phyloP scores from a whole-genome alignment of 306 rosid genomes.

The Medicago ruthenica region DNA sequence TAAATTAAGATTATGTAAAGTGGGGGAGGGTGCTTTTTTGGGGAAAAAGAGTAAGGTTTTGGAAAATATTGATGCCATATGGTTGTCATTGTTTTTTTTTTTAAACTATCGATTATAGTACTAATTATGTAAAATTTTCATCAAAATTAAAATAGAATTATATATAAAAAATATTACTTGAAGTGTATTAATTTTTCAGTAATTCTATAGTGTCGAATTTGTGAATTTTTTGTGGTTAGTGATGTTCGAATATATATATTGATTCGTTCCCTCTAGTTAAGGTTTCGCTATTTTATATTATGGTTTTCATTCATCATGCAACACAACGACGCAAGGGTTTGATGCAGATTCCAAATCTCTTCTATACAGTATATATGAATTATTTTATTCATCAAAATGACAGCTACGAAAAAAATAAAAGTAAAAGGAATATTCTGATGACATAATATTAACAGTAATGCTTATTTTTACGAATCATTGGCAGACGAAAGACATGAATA shows the following conservation, averaged over 20 bases:
- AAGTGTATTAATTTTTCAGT: conserved; percentile 30
- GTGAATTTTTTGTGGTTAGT: conserved; percentile 11
- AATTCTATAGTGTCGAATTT: conserved; percentile 32
- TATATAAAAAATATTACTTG: conserved; percentile 43
- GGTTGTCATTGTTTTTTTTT: conserved; percentile 10
- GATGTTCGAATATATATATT: conserved; percentile 4
- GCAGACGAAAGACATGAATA: too few species aligned
- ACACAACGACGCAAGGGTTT: not conserved
- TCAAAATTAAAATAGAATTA: not conserved
- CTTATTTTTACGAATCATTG: too few species aligned
- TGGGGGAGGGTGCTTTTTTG: conserved; percentile 44
- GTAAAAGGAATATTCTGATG: not conserved
- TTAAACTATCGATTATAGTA: conserved; percentile 37
- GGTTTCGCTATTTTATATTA: not conserved
- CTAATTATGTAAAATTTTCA: not conserved
- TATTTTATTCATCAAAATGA: not conserved
- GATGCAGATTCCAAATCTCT: not conserved
- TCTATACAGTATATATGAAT: not conserved
- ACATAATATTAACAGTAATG: too few species aligned
- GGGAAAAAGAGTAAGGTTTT: conserved; percentile 48
- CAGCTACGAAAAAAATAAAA: not conserved
- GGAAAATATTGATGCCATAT: conserved; percentile 41
- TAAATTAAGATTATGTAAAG: conserved; percentile 37
- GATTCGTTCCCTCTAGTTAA: conserved; percentile 32
- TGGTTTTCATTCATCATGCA: conserved; percentile 3